Percentiles rank a stretch among this genome's conserved stretches.
Conservation (phyloP, 371 early-diverging fungal genomes). For the Funneliformis caledonium region DNA sequence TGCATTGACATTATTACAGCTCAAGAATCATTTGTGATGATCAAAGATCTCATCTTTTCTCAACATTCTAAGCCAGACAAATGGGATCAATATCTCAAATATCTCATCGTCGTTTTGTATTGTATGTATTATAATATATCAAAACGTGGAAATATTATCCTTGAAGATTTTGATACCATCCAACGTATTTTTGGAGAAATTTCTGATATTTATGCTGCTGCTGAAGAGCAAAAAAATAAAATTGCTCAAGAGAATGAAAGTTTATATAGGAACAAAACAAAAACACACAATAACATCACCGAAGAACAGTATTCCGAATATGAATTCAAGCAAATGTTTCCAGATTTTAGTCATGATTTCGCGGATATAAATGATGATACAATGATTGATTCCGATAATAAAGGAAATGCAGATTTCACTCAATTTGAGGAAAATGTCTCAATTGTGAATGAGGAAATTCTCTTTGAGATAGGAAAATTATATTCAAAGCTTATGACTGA, state of each 20-base stretch:
- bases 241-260: conserved; percentile 73
- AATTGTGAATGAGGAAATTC: conserved; percentile 52
- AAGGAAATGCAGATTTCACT: conserved; percentile 40
- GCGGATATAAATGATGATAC: conserved; percentile 43
- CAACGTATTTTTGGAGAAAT: conserved; percentile 67
- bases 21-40: conserved; percentile 49
- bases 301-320: conserved; percentile 77
- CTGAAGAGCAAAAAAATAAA: conserved; percentile 69
- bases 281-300: conserved; percentile 64
- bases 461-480: conserved; percentile 39
- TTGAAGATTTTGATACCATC: conserved; percentile 58
- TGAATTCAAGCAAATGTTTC: conserved; percentile 76
- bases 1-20: conserved; percentile 55
- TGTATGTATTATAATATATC: conserved; percentile 58
- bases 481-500: conserved; percentile 42
- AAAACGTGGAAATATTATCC: conserved; percentile 58
- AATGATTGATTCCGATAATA: conserved; percentile 44
- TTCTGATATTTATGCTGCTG: conserved; percentile 53
- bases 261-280: conserved; percentile 75
- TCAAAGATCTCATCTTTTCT: conserved; percentile 61
- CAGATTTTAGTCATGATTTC: conserved; percentile 71
- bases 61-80: conserved; percentile 56
- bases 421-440: conserved; percentile 59
- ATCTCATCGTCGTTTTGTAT: conserved; percentile 63
- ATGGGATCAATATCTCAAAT: conserved; percentile 69